Evolutionary conservation across 2,329 filamentous ascomycete genomes (phyloP).

Genomic region (Colletotrichum sp.): DNA sequence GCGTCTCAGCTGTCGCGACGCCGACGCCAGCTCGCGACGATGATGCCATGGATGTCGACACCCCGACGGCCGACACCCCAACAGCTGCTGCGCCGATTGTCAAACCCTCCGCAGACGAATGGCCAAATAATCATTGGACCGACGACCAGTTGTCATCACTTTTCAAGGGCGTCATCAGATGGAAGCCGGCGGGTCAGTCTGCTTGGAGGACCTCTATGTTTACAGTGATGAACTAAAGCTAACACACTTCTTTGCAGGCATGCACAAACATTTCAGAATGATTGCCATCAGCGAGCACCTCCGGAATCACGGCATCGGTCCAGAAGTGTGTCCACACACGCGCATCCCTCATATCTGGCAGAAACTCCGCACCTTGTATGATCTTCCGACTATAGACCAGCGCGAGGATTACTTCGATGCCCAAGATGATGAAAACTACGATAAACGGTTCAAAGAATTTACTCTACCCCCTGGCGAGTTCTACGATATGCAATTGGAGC

Average conservation of each 20-base stretch:
- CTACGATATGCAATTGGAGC: constrained; percentile 51
- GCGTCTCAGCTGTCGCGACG: constrained; percentile 62
- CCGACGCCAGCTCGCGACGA: constrained; percentile 59
- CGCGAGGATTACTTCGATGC: constrained; percentile 69
- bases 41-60: constrained; percentile 66
- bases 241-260: constrained; percentile 57
- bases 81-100: constrained; percentile 41
- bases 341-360: constrained; percentile 91
- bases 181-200: constrained; percentile 87
- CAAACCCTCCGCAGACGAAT: constrained; percentile 42
- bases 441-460: constrained; percentile 71
- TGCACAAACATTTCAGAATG: constrained; percentile 95
- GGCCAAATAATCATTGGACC: constrained; percentile 80
- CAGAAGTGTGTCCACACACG: constrained; percentile 76
- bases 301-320: constrained; percentile 80
- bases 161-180: constrained; percentile 90
- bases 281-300: constrained; percentile 83
- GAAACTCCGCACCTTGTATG: constrained; percentile 84
- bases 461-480: constrained; percentile 59
- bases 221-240: constrained; percentile 21
- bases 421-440: constrained; percentile 61
- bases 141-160: constrained; percentile 94
- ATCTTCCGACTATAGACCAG: constrained; percentile 85
- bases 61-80: constrained; percentile 58
- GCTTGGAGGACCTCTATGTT: background rate